Conservation (phyloP, 2,329 filamentous ascomycete genomes). For the Chalara sp. region DNA sequence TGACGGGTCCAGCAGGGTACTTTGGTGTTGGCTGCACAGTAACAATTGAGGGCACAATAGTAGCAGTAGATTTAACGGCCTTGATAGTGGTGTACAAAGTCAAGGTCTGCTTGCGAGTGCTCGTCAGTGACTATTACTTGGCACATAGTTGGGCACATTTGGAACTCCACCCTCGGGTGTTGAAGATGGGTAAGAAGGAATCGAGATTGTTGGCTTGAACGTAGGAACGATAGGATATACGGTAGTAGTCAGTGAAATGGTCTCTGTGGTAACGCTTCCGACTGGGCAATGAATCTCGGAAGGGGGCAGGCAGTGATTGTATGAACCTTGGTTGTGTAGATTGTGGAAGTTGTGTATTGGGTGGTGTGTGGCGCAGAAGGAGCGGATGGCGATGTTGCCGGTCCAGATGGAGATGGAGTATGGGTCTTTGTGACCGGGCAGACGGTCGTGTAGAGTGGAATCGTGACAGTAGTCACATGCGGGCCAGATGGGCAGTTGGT, state of each 20-base stretch:
- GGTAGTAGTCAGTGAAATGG: constrained; percentile 18
- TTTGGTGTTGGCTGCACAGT: neutral
- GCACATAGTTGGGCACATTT: neutral
- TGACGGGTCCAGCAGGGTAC: neutral
- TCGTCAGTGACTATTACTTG: neutral
- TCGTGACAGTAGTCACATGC: neutral
- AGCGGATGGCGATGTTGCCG: neutral
- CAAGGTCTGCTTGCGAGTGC: constrained; percentile 5
- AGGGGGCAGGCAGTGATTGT: constrained; percentile 21
- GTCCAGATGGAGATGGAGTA: neutral
- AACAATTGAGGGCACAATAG: constrained; percentile 2
- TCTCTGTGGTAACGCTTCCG: constrained; percentile 18
- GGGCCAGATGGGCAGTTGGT: neutral
- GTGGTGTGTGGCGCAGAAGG: neutral
- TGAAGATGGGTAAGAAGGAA: constrained; percentile 1
- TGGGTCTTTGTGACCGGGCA: constrained; percentile 1
- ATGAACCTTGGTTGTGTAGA: constrained; percentile 16
- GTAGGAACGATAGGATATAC: constrained; percentile 17
- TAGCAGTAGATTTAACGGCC: constrained; percentile 4
- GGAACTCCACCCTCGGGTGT: neutral
- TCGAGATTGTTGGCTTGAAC: neutral
- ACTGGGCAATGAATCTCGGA: constrained; percentile 21
- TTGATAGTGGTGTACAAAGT: constrained; percentile 9
- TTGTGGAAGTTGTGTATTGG: constrained; percentile 15
- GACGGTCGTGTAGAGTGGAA: constrained; percentile 1